Evolutionary conservation across 2,329 filamentous ascomycete genomes (phyloP).

Genomic region (Penicillium sp.): DNA sequence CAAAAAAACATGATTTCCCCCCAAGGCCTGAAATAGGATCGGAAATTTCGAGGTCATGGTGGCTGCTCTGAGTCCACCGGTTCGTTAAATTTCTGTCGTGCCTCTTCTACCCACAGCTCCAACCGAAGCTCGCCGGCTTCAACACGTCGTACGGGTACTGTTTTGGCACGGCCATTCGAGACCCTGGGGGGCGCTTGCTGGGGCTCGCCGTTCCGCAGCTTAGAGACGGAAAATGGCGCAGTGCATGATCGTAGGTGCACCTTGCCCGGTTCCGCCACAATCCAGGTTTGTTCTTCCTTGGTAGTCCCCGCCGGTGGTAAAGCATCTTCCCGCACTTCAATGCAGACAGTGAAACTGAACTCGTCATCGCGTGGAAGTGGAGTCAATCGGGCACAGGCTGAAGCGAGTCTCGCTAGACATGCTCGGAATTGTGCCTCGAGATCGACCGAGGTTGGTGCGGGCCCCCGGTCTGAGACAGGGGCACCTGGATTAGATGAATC

Average conservation of each 20-base stretch:
- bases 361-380: slow-evolving; percentile 46
- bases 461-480: slow-evolving; percentile 25
- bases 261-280: slow-evolving; percentile 54
- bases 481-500: slow-evolving; percentile 31
- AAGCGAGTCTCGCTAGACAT: slow-evolving; percentile 44
- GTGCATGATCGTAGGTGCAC: slow-evolving; percentile 38
- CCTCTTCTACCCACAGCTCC: slow-evolving; percentile 69
- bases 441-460: slow-evolving; percentile 36
- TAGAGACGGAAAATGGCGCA: slow-evolving; percentile 39
- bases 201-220: slow-evolving; percentile 34
- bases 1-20: slow-evolving; percentile 12
- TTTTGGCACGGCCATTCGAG: slow-evolving; percentile 51
- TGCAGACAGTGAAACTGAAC: slow-evolving; percentile 50
- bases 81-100: slow-evolving; percentile 51
- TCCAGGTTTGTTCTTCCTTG: slow-evolving; percentile 56
- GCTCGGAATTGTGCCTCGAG: slow-evolving; percentile 50
- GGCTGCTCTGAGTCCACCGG: slow-evolving; percentile 37
- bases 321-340: slow-evolving; percentile 47
- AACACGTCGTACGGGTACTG: slow-evolving; percentile 60
- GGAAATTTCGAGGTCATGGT: slow-evolving; percentile 25
- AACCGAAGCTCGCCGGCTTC: slow-evolving; percentile 64
- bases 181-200: slow-evolving; percentile 31
- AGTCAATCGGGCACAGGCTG: slow-evolving; percentile 41
- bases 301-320: slow-evolving; percentile 47
- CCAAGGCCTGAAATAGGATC: slow-evolving; percentile 13